Conservation (phyloP, 2,329 filamentous ascomycete species). For the Diplodia scrobiculata region DNA sequence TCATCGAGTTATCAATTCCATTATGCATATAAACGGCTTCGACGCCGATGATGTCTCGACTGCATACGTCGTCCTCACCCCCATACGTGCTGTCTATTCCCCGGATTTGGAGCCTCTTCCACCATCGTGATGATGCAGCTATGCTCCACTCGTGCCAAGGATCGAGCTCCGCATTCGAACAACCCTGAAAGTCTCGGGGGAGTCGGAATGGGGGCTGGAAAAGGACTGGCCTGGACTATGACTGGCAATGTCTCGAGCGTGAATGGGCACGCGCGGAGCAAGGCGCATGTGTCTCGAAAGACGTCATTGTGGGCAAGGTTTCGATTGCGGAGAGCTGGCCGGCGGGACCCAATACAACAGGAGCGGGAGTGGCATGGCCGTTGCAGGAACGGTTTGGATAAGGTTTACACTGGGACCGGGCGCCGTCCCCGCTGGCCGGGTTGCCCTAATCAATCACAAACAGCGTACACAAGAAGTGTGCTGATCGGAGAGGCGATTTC, state of each 20-base stretch:
- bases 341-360: not conserved
- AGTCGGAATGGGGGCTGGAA: not conserved
- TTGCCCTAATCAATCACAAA: not conserved
- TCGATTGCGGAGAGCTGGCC: not conserved
- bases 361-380: not conserved
- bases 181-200: not conserved
- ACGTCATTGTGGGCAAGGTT: not conserved
- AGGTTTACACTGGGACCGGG: not conserved
- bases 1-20: too few relatives aligned
- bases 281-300: not conserved
- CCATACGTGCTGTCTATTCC: not conserved
- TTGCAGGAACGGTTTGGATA: not conserved
- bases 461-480: not conserved
- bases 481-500: too few relatives aligned
- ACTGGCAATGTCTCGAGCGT: not conserved
- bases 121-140: not conserved
- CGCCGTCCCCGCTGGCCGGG: not conserved
- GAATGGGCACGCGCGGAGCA: not conserved
- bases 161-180: not conserved
- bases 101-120: not conserved
- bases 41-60: too few relatives aligned
- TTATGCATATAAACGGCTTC: too few relatives aligned
- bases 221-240: not conserved
- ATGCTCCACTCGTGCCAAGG: not conserved
- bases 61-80: not conserved